Evolutionary conservation across 1,284 basidiomycete species (phyloP).

Genomic region (Phellopilus nigrolimitatus): DNA sequence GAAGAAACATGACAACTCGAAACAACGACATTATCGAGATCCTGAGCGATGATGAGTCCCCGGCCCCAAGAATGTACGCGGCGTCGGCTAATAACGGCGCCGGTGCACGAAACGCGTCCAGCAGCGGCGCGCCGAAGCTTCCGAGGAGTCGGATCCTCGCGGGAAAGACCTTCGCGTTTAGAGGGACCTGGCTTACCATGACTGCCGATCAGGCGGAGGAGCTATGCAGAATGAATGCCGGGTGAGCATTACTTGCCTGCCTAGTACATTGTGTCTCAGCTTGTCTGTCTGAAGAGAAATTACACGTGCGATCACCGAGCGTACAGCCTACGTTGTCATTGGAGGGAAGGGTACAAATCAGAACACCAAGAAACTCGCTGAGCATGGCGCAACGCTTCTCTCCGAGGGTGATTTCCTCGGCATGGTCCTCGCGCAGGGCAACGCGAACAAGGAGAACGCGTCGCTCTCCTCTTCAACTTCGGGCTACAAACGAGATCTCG

Average conservation of each 20-base stretch:
- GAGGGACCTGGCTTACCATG: conserved; percentile 10
- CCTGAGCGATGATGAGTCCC: too few species aligned
- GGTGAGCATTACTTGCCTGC: neutral
- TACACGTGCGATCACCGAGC: neutral
- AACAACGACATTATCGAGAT: too few species aligned
- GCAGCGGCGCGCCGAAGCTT: neutral
- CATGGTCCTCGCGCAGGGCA: neutral
- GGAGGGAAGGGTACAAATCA: conserved; percentile 8
- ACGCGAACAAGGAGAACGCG: conserved; percentile 2
- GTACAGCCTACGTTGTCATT: conserved; percentile 1
- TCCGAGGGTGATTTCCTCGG: conserved; percentile 5
- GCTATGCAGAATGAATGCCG: conserved; percentile 7
- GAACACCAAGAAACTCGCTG: conserved; percentile 2
- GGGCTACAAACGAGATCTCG: neutral
- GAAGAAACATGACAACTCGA: too few species aligned
- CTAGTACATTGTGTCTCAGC: neutral
- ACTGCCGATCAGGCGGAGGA: neutral
- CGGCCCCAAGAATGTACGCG: too few species aligned
- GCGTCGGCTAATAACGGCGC: neutral
- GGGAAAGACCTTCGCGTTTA: conserved; percentile 12
- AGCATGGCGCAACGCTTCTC: neutral
- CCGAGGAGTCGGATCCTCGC: conserved; percentile 1
- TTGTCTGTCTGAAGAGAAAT: neutral
- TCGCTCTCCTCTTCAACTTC: neutral
- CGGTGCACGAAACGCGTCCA: neutral